Evolutionary conservation across 1,284 basidiomycete species (phyloP), one percentile per base, ranked within the genome.

Genomic region (Cryptococcus sp.): DNA sequence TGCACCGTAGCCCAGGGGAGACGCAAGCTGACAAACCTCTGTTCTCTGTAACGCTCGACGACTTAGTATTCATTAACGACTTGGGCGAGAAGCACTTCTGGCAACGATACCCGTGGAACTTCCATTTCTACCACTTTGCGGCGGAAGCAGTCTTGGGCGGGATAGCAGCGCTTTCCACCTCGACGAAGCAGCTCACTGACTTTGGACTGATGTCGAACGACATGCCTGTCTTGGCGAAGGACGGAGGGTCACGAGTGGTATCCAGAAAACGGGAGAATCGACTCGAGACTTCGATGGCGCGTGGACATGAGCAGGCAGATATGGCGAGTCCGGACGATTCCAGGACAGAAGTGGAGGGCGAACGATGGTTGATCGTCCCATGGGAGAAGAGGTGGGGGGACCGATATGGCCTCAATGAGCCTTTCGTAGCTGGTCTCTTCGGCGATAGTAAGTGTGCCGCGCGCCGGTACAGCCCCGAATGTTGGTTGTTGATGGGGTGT

Each of bases 341-440:
- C 25, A 51, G 25, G 48, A n/a, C 16, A 47, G 47, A 16, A 42
- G 38, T 40, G 40, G 51, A 50, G 53, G 47, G 23, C 44, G 52
- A 38, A 47, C 51, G 38, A 48, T 48, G 62, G 46, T 27, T 71
- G 3, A 45, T 65, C 11, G 61, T 71, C 22, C 69, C 69, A 3
- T 69, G 65, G 63, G 56, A 57, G 22, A 53, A 57, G 35, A 53
- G 51, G n/a, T 67, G 67, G 67, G 56, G 56, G 35, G 69, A 71
- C 50, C 47, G 40, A 19, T 68, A 63, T 42, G 64, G 65, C 3
- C 50, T 65, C 53, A 67, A 66, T 51, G 67, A 71, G 47, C 23
- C 54, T 27, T 56, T 68, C 8, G 48, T 62, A 11, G 51, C 54
- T 11, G 64, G 64, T 2, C 38, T 71, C 1, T 66, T 62, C 23